Base-by-base conservation (phyloP, 1,139 yeast genomes). In the Candida sojae region DNA sequence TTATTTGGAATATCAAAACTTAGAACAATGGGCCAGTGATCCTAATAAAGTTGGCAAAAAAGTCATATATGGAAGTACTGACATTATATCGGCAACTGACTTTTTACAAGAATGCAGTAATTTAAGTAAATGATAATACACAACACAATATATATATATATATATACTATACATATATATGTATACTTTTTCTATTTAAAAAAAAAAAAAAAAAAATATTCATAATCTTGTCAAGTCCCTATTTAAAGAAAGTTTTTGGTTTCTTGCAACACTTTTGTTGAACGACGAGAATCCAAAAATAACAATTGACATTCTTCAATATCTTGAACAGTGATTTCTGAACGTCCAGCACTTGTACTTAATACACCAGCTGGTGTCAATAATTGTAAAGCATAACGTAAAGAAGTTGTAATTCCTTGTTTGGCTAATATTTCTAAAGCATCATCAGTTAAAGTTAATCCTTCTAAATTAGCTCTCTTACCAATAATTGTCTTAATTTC, bases 361-460 rank as follows among this genome's bases (percentile, higher is more conserved):
- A 93, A 77, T 42, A 95, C 82, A 46, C 91, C 95, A 4, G 97
- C 85, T 13, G 99, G 99, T 0, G 97, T 85, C 63, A 93, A 75
- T 57, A 93, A 77, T 66, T 95, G 99, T 58, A 93, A 74, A 11
- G 96, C 91, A 64, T 95, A 95, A 67, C 99, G 86, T 61, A 93
- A 76, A 3, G 97, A 89, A 17, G 93, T 87, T 38, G 73, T 73
- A 13, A 82, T 69, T 6, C 97, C 97, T 55, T 85, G 82, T 26
- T 69, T 68, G 2, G 97, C 86, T 55, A 93, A 75, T 54, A 77
- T 75, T 50, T 84, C 87, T 54, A 93, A 77, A 2, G 96, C 96
- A 2, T 77, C 90, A 1, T 77, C 67, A 2, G 81, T 65, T 34
- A 90, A 68, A 26, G 83, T 79, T 49, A 92, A 76, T 37, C 80